Conservation (phyloP, 2,329 filamentous ascomycete genomes). For the Pseudogymnoascus sp. region DNA sequence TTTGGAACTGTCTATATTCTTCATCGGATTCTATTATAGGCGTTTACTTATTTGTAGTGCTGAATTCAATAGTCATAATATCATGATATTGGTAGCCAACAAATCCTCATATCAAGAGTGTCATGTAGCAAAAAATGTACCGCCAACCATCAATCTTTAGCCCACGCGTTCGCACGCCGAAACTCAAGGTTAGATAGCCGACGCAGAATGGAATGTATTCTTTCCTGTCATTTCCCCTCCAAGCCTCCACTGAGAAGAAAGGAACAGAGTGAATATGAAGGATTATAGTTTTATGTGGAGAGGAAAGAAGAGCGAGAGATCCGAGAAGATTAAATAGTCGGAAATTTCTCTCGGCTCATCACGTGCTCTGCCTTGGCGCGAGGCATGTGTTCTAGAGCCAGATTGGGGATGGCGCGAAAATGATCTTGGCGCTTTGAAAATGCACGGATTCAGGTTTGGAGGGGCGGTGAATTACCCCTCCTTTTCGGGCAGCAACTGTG, state of each 20-base stretch:
- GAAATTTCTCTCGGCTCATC: slow-evolving; percentile 1
- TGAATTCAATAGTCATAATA: neutral
- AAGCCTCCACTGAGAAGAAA: slow-evolving; percentile 45
- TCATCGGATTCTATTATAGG: neutral
- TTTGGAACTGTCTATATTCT: neutral
- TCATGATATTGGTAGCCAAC: neutral
- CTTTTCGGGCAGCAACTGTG: slow-evolving; percentile 10
- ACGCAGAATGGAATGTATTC: slow-evolving; percentile 39
- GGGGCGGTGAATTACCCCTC: slow-evolving; percentile 10
- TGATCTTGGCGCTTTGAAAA: neutral
- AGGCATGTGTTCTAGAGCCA: neutral
- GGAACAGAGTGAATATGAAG: slow-evolving; percentile 61
- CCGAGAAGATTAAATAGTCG: slow-evolving; percentile 4
- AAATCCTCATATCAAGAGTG: neutral
- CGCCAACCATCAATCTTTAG: slow-evolving; percentile 9
- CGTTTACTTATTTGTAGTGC: neutral
- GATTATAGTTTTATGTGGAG: slow-evolving; percentile 41
- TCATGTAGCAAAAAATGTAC: slow-evolving; percentile 3
- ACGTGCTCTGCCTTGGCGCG: neutral
- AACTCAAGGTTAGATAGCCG: slow-evolving; percentile 53
- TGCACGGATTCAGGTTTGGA: slow-evolving; percentile 10
- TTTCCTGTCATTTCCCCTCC: slow-evolving; percentile 65
- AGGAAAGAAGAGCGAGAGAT: slow-evolving; percentile 27
- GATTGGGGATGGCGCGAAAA: slow-evolving; percentile 7
- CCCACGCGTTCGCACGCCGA: slow-evolving; percentile 31